Conservation (phyloP, 2,329 filamentous ascomycete species). For the Pseudogymnoascus destructans region DNA sequence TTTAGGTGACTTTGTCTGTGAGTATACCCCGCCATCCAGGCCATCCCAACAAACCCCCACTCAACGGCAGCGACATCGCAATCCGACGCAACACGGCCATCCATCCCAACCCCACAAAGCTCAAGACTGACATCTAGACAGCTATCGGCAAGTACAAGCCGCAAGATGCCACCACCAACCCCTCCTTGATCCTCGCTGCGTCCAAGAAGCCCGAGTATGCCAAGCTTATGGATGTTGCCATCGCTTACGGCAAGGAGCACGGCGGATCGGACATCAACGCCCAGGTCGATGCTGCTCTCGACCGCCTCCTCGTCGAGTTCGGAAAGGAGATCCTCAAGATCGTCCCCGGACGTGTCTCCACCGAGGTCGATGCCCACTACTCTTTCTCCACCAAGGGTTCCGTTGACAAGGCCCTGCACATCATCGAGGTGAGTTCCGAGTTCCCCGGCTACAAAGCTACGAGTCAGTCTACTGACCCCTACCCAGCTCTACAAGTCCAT, state of each 20-base stretch:
- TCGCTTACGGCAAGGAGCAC: conserved; percentile 72
- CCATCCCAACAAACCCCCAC: conserved; percentile 11
- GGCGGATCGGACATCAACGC: conserved; percentile 55
- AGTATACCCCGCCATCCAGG: conserved; percentile 30
- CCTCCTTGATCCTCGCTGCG: conserved; percentile 92
- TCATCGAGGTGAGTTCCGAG: conserved; percentile 69
- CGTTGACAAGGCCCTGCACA: conserved; percentile 89
- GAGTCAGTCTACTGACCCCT: background rate
- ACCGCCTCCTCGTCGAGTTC: conserved; percentile 93
- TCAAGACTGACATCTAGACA: conserved; percentile 32
- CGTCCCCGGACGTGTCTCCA: conserved; percentile 96
- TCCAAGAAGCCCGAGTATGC: conserved; percentile 98
- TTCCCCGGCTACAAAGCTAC: background rate
- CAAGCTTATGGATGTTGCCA: conserved; percentile 73
- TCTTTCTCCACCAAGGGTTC: conserved; percentile 91
- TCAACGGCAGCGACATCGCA: conserved; percentile 1
- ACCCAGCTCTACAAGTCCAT: conserved; percentile 80
- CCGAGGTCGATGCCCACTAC: conserved; percentile 91
- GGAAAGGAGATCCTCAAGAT: conserved; percentile 95
- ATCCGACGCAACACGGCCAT: background rate
- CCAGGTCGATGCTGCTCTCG: conserved; percentile 80
- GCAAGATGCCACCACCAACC: conserved; percentile 99
- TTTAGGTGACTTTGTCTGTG: conserved; percentile 64
- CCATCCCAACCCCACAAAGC: conserved; percentile 13
- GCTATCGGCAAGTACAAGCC: conserved; percentile 99